These are phyloP conservation scores for Adansonia grandidieri DNA, from an alignment of 441 rosid genomes.

Conservation along the genomic window DNA sequence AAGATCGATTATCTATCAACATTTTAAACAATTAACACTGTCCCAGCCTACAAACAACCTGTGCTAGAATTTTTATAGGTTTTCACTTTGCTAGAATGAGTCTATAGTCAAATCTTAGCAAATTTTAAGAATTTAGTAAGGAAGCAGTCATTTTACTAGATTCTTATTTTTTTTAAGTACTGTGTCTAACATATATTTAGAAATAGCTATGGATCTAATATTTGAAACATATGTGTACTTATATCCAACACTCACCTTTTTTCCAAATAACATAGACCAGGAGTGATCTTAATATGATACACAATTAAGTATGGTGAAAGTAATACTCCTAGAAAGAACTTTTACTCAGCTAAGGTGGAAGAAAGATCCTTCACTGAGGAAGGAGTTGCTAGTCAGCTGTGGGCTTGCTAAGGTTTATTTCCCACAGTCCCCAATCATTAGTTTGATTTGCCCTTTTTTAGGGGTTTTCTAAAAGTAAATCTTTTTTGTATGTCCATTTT, in stretches of 20 bases:
- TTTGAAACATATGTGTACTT: no score
- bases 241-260: no score
- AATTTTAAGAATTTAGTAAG: constrained; percentile 36
- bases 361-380: constrained; percentile 72
- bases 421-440: background rate
- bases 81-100: constrained; percentile 46
- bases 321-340: constrained; percentile 39
- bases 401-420: constrained; percentile 87
- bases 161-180: no score
- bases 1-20: no score
- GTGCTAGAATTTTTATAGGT: background rate
- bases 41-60: background rate
- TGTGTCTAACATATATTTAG: no score
- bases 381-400: constrained; percentile 69
- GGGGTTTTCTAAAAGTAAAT: background rate
- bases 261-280: background rate
- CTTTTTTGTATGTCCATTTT: background rate
- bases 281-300: constrained; percentile 36
- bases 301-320: constrained; percentile 31
- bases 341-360: constrained; percentile 53
- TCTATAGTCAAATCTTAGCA: constrained; percentile 42
- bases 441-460: background rate
- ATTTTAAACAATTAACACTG: no score
- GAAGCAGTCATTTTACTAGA: constrained; percentile 19
- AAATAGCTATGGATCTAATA: no score